phyloP scores from a whole-genome alignment of 139 green algal genomes.

The Edaphochlamys debaryana region DNA sequence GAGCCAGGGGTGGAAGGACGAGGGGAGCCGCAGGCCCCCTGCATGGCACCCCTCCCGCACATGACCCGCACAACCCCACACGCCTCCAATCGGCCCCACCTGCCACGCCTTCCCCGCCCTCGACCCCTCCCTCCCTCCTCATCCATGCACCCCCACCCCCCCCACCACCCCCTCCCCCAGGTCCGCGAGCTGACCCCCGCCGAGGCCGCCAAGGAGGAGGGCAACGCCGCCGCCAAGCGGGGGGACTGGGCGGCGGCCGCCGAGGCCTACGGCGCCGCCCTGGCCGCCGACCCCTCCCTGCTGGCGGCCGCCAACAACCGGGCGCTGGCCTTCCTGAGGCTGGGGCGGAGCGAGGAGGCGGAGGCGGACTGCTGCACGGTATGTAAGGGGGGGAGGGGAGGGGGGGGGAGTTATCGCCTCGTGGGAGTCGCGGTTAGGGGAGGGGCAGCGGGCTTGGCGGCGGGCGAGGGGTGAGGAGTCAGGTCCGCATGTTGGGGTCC shows the following conservation, averaged over 20 bases:
- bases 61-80: too few species aligned
- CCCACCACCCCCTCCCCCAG: background rate
- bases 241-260: slow-evolving; percentile 70
- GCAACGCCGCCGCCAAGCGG: slow-evolving; percentile 82
- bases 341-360: slow-evolving; percentile 65
- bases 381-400: background rate
- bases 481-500: too few species aligned
- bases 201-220: slow-evolving; percentile 74
- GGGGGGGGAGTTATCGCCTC: background rate
- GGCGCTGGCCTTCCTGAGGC: slow-evolving; percentile 77
- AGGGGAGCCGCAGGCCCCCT: too few species aligned
- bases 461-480: too few species aligned
- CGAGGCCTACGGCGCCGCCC: slow-evolving; percentile 54
- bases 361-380: slow-evolving; percentile 67
- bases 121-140: too few species aligned
- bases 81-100: too few species aligned
- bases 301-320: slow-evolving; percentile 81
- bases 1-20: too few species aligned
- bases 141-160: too few species aligned
- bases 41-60: too few species aligned
- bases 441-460: too few species aligned
- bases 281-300: slow-evolving; percentile 62
- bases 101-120: too few species aligned
- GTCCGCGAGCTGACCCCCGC: slow-evolving; percentile 57
- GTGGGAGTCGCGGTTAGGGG: background rate